phyloP scores from a whole-genome alignment of 495 filamentous ascomycete species.

The Annulohypoxylon moriforme region DNA sequence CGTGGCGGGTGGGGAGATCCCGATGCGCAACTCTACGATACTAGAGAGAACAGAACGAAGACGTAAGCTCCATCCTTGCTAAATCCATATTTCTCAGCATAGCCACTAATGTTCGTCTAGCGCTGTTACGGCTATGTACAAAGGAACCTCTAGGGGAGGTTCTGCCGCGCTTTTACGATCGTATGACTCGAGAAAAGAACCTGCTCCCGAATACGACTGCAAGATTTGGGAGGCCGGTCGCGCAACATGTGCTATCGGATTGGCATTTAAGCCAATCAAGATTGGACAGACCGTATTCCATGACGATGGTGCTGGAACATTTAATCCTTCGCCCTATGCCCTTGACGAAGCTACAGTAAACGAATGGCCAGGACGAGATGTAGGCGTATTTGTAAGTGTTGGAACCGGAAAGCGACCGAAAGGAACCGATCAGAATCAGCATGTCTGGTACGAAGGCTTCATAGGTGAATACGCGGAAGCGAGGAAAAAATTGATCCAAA shows the following conservation, averaged over 20 bases:
- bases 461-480: conserved; percentile 93
- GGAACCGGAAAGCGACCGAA: conserved; percentile 90
- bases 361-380: conserved; percentile 92
- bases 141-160: conserved; percentile 74
- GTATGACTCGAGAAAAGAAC: conserved; percentile 93
- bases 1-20: conserved; percentile 69
- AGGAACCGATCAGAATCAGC: conserved; percentile 72
- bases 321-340: conserved; percentile 86
- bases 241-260: conserved; percentile 89
- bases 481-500: conserved; percentile 79
- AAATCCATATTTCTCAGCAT: not conserved
- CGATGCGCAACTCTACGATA: conserved; percentile 80
- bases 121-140: conserved; percentile 91
- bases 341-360: conserved; percentile 91
- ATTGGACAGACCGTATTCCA: conserved; percentile 94
- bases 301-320: conserved; percentile 91
- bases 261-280: conserved; percentile 95
- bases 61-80: conserved; percentile 70
- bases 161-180: conserved; percentile 82
- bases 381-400: conserved; percentile 89
- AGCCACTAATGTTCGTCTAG: conserved; percentile 59
- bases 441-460: conserved; percentile 93
- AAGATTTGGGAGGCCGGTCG: conserved; percentile 96
- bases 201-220: conserved; percentile 87
- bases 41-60: conserved; percentile 86